These are phyloP conservation scores for Withania somnifera DNA, from an alignment of 305 asterid genomes.

Conservation along the genomic window DNA sequence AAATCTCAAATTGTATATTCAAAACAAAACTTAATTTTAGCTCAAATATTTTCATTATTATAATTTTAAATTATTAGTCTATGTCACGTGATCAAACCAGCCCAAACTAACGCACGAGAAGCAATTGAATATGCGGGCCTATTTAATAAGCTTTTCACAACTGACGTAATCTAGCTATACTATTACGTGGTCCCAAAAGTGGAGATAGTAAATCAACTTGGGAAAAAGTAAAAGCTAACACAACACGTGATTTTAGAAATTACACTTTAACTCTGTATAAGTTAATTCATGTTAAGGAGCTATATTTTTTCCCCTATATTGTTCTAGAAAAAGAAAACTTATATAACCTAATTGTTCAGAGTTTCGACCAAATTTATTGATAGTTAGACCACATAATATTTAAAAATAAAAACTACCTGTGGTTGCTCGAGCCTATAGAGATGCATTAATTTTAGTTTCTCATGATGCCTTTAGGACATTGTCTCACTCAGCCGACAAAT, in stretches of 20 bases:
- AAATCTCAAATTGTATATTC: too few species aligned
- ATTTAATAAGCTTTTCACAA: neutral
- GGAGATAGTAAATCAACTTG: neutral
- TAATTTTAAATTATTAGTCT: too few species aligned
- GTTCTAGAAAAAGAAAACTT: too few species aligned
- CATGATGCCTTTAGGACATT: neutral
- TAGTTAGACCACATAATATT: neutral
- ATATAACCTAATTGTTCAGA: neutral
- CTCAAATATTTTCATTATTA: too few species aligned
- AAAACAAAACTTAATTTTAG: too few species aligned
- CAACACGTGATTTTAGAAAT: neutral
- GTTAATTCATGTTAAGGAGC: neutral
- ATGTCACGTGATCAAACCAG: too few species aligned
- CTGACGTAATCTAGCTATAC: neutral
- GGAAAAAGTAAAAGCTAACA: neutral
- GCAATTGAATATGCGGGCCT: neutral
- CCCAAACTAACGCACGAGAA: neutral
- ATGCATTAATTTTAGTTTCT: too few species aligned
- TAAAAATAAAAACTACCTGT: neutral
- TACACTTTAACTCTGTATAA: neutral
- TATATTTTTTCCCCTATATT: too few species aligned
- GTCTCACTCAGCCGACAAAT: slow-evolving; percentile 1
- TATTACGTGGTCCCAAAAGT: neutral
- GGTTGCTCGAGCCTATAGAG: neutral
- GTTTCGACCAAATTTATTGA: neutral